These are phyloP conservation scores for Camellia granthamiana DNA, from an alignment of 148 eudicot genomes.

Conservation along the genomic window DNA sequence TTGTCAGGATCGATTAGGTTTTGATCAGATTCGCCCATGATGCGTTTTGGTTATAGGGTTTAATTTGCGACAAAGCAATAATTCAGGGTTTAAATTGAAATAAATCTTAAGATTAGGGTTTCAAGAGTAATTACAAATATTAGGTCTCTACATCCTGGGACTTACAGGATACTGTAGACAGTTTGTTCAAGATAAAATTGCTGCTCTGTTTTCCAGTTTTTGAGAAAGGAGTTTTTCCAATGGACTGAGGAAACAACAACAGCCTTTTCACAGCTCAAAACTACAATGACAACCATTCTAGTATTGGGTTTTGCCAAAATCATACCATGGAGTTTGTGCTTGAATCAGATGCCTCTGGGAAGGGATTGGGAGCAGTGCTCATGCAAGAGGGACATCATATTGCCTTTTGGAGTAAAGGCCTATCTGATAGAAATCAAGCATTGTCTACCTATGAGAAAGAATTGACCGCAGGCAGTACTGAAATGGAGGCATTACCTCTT, in stretches of 20 bases:
- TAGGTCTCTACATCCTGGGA: not conserved
- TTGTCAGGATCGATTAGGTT: too few species aligned
- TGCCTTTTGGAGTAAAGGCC: not conserved
- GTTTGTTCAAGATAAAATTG: not conserved
- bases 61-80: too few species aligned
- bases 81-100: too few species aligned
- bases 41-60: too few species aligned
- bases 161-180: not conserved
- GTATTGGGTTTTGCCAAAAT: not conserved
- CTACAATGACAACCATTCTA: not conserved
- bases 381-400: not conserved
- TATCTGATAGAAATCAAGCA: not conserved
- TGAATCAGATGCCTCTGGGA: not conserved
- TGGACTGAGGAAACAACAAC: too few species aligned
- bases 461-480: not conserved
- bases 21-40: too few species aligned
- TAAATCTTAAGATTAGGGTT: too few species aligned
- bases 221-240: not conserved
- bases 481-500: not conserved
- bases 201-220: not conserved
- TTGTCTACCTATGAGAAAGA: not conserved
- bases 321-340: not conserved
- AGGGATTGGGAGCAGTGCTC: not conserved
- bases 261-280: not conserved
- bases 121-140: too few species aligned